Evolutionary conservation across 768 basidiomycete genomes (phyloP), one percentile per base, ranked within the genome.

Genomic region (Lactarius indigo): DNA sequence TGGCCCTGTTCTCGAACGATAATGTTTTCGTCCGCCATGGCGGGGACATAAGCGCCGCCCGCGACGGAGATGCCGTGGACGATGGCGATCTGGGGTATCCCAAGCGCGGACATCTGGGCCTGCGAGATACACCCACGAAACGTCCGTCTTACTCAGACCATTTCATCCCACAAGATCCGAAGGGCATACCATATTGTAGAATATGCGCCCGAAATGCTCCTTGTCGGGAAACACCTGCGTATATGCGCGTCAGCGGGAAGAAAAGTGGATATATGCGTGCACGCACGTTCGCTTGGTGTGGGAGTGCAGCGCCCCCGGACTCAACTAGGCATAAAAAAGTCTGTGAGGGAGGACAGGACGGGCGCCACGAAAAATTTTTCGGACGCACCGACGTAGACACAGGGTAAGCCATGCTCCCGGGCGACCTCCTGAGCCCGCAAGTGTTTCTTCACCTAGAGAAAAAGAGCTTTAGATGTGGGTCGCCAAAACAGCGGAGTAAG

Each of bases 61-160:
- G 95, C 95, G 20, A 97, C 94, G 52, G 90, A 92, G 73, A 96
- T 98, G 5, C 95, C 95, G 69, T 97, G 96, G 3, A 98, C 94
- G 30, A 94, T 85, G 12, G 93, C 89, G 71, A 98, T 89, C 75
- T 98, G 95, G 0, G 94, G 94, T 30, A 96, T 93, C 0, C 91
- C 88, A 0, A 94, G 79, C 1, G 93, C 92, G 57, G 94, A 96
- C 91, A 96, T 91, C 81, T 94, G 93, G 6, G 92, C 91, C 91
- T 92, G 72, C 26, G 52, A 60, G 18, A 26, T 15, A 9, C 39
- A 9, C 2, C 30, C 54, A 30, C 1, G 30, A 33, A 30, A 15
- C 30, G 5, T 56, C 55, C 55, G 31, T 28, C 30, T 20, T 10
- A 55, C 44, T 71, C 57, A 28, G 55, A 23, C 57, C 61, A 57